phyloP scores from a whole-genome alignment of 495 filamentous ascomycete species.

The Neurospora cerealis region DNA sequence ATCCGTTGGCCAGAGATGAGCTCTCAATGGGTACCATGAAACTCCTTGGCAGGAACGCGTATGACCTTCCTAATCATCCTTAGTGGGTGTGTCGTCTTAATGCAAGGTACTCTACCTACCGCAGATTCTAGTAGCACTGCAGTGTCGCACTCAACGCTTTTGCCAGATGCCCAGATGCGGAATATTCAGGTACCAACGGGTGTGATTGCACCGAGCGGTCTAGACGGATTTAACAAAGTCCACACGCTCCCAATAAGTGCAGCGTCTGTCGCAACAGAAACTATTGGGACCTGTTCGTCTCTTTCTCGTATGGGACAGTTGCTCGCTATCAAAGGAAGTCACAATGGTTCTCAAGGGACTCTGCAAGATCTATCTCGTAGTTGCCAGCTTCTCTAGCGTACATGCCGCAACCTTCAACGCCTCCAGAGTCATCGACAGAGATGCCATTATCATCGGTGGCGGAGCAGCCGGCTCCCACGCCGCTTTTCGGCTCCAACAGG shows the following conservation, averaged over 20 bases:
- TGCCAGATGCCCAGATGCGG: background rate
- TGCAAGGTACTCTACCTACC: background rate
- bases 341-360: background rate
- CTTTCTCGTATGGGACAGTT: background rate
- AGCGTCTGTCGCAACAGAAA: background rate
- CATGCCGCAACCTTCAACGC: background rate
- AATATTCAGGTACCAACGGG: background rate
- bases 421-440: conserved; percentile 5
- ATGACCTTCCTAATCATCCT: background rate
- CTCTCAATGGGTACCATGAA: background rate
- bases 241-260: background rate
- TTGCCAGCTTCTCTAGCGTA: background rate
- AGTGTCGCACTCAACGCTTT: background rate
- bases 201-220: background rate
- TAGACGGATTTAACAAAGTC: background rate
- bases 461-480: conserved; percentile 38
- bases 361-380: background rate
- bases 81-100: background rate
- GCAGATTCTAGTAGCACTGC: background rate
- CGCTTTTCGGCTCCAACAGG: conserved; percentile 31
- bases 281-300: background rate
- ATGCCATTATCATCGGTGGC: conserved; percentile 35
- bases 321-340: background rate
- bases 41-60: background rate
- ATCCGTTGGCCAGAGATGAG: background rate